These are phyloP conservation scores for Macrolepiota albuminosa DNA, from an alignment of 768 basidiomycete genomes.

Conservation along the genomic window DNA sequence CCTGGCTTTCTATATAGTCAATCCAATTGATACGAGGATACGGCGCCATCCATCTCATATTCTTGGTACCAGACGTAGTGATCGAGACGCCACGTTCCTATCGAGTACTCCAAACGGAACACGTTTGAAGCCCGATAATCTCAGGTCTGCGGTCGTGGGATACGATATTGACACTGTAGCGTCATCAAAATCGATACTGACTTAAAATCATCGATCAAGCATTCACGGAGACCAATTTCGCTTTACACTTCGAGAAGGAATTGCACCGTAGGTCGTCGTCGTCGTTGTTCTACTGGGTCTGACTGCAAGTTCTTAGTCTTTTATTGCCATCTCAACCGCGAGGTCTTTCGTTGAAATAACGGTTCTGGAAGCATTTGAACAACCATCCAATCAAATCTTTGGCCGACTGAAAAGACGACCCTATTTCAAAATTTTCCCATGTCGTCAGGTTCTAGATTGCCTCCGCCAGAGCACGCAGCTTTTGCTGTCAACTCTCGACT, in stretches of 20 bases:
- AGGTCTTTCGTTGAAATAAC: background rate
- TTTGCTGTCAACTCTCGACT: constrained; percentile 47
- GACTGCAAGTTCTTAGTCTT: background rate
- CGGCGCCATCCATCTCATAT: background rate
- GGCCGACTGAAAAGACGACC: background rate
- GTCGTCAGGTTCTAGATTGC: constrained; percentile 32
- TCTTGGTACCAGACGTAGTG: background rate
- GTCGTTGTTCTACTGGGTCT: background rate
- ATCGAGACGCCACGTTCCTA: background rate
- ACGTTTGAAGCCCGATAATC: background rate
- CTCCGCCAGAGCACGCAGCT: constrained; percentile 31
- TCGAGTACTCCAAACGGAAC: background rate
- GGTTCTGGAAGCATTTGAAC: background rate
- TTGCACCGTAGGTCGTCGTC: background rate
- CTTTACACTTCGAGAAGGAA: background rate
- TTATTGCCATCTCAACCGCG: background rate
- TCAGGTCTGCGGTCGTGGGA: background rate
- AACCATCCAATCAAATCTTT: background rate
- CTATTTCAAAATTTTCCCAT: constrained; percentile 16
- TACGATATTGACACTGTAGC: background rate
- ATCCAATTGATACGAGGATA: background rate
- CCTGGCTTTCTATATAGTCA: background rate
- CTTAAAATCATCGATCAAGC: background rate
- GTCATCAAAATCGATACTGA: background rate
- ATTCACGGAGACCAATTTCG: background rate